Evolutionary conservation across 1,284 basidiomycete species (phyloP), one percentile per base, ranked within the genome.

Genomic region (Wallemia ichthyophaga): DNA sequence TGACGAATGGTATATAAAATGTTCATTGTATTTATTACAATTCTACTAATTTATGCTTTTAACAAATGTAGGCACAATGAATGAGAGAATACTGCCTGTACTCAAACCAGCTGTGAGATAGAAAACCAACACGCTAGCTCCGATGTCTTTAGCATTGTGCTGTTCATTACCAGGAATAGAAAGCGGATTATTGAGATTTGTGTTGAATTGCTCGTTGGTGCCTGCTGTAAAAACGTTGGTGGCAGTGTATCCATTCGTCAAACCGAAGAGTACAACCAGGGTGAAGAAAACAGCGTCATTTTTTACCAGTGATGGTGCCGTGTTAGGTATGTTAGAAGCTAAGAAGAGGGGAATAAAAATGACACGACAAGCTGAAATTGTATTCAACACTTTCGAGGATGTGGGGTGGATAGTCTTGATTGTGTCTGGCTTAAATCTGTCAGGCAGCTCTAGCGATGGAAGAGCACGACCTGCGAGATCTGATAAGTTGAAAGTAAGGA

Each of bases 281-380:
- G n/a, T 13, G 37, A 48, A 48, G n/a, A 48, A 48, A 11, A 48
- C n/a, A 17, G 9, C 11, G n/a, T 48, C 37, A 19, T 48, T 13
- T 21, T 48, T 48, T 5, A 48, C 9, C 3, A 48, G n/a, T 15
- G 37, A 48, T 48, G 37, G 37, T 21, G 37, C 37, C 9, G 37
- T 48, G n/a, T 48, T 48, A 11, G 37, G 37, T 48, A 56, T 56
- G 25, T 56, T 56, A 9, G 25, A 56, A 9, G 55, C 24, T 5
- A 56, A 24, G 55, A 56, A 56, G 55, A 56, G 55, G 3, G 55
- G 55, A 24, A 56, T 56, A 24, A 56, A 56, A 24, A 56, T 25
- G 7, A 27, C 13, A 9, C 55, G 55, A 27, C 25, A 11, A 17
- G 27, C 25, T 25, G 55, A 56, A 9, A 56, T 27, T 27, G 24